Evolutionary conservation across 495 filamentous ascomycete species (phyloP), one percentile per base, ranked within the genome.

Genomic region (Penicillium nucicola): DNA sequence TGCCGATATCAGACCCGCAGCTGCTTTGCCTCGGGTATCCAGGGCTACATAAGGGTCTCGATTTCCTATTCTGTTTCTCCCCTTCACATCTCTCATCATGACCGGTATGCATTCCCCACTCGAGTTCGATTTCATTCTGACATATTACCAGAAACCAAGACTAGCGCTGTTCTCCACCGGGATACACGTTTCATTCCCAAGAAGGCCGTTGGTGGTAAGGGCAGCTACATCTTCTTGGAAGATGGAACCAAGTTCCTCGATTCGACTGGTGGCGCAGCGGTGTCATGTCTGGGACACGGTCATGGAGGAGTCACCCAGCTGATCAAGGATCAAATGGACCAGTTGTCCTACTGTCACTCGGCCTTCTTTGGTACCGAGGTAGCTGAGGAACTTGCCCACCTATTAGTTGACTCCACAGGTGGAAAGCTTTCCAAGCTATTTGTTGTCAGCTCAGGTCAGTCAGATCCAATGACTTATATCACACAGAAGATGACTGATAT

Each of bases 181-280:
- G 57, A 71, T 42, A 75, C 71, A 6, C 61, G 54, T 20, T 67
- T 63, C 37, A 30, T 71, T n/a, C 75, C 74, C 7, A 66, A 60
- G 9, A 69, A 68, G 22, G 72, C 68, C 6, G 37, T 75, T 23
- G 68, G 70, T 11, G 74, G 70, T 9, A 64, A 72, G 48, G 73
- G 74, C n/a, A 68, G 62, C 57, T 75, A 71, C 50, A 60, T 78
- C 37, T 66, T 66, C 40, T 60, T 87, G 3, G 77, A 77, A 42
- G 76, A 86, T 68, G 84, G 83, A 18, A 80, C 77, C 10, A 77
- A 70, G 38, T 78, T 90, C 52, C 75, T 88, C 14, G 85, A 89
- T 56, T 82, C 80, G 0, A 77, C 74, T 7, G 73, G 77, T 17
- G 77, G 77, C 30, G 75, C 77, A 5, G 76, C 77, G 3, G 77